Evolutionary conservation across 2,329 filamentous ascomycete species (phyloP), one percentile per base, ranked within the genome.

Genomic region (Berkeleyomyces basicola): DNA sequence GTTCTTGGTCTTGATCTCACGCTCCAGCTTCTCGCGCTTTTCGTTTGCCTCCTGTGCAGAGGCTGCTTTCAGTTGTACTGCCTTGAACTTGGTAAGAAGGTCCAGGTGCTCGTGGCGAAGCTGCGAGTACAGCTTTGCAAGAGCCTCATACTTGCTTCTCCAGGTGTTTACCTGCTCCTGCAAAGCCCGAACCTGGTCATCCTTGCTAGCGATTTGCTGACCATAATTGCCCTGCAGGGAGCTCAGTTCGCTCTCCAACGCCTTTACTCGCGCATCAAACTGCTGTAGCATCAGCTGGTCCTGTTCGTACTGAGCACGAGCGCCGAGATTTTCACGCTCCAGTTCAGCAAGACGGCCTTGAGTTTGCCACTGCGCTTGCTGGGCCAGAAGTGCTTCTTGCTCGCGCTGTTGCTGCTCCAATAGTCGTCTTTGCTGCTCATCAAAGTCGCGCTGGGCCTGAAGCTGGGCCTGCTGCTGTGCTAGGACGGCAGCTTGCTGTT

Each of bases 1-100:
- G 71, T 99, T 99, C 82, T 99, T 99, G 39, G 92, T 96, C 82
- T 99, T 99, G 72, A 99, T 87, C 75, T 99, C 93, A 42, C 92
- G 87, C 76, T 97, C 90, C 61, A 99, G 80, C 77, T 95, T 96
- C 76, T 99, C 93, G 7, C 92, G 86, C 68, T 83, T 85, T 63
- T 97, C 93, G 66, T 97, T 96, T 1, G 93, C 93, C 75, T 99
- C 93, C 71, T 97, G 92, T 0, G 93, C 93, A 4, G 91, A 97
- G 14, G 92, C 90, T 1, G 93, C 93, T 79, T 97, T 99, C 66
- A 97, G 80, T 73, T 97, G 95, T 44, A 96, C 88, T 5, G 85
- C 80, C 80, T 99, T 99, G 76, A 96, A 97, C 71, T 95, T 97
- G 71, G 96, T 89, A 53, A 99, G 78, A 11, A 99, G 81, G 70